Evolutionary conservation across 768 basidiomycete genomes (phyloP), one percentile per base, ranked within the genome.

Genomic region (Lactarius sp.): DNA sequence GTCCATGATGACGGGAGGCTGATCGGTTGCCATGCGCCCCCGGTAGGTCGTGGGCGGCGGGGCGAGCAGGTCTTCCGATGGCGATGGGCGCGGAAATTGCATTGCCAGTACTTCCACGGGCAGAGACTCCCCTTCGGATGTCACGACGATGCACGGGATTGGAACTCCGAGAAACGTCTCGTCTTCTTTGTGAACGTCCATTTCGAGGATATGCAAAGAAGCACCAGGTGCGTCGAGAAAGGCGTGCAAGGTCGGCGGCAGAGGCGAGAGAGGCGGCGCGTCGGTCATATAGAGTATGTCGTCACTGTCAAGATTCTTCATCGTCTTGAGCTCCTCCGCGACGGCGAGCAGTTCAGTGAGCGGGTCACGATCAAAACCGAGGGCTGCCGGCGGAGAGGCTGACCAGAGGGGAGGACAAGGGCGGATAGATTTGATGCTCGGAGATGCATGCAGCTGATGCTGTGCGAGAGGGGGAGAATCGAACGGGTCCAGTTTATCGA

Each of bases 81-180:
- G 49, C 5, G 39, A 37, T 3, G 59, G 4, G 14, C n/a, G 33
- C 1, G 41, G 42, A 6, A n/a, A n/a, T 18, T 13, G 52, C 18
- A 47, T 33, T 16, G 44, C 54, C 34, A 36, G 13, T 13, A 22
- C 41, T 20, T 44, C 34, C 14, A 34, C 16, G 4, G 49, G 27
- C 2, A 52, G 54, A 33, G 64, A 2, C 6, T 56, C 64, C 6
- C 54, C 49, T 46, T 65, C 64, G 13, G 49, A 60, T 2, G 64
- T 65, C 34, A 65, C 64, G 18, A 65, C 64, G 22, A 65, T 65
- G n/a, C 64, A 65, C 20, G 64, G 64, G 41, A 65, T 56, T 16
- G 64, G 64, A 14, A 51, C 41, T 6, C 64, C 64, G 13, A 55
- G 54, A 50, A 60, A 65, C 2, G 59, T 60, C 42, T 65, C 59